phyloP scores from a whole-genome alignment of 2,329 filamentous ascomycete genomes.

The Fusarium longipes region DNA sequence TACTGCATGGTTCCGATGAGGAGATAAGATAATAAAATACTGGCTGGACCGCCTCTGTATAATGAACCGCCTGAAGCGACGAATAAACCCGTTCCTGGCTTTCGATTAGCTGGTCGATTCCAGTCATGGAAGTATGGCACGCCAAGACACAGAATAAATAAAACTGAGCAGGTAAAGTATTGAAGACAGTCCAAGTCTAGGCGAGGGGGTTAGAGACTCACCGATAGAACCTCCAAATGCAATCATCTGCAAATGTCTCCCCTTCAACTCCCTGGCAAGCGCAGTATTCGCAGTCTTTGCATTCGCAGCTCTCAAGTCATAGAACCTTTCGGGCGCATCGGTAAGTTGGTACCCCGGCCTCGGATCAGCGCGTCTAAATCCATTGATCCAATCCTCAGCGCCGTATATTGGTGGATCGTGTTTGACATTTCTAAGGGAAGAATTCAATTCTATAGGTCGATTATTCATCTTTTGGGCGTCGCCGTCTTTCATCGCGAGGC shows the following conservation, averaged over 20 bases:
- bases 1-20: slow-evolving; percentile 90
- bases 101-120: neutral
- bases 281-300: slow-evolving; percentile 81
- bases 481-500: slow-evolving; percentile 39
- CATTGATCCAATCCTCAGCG: slow-evolving; percentile 13
- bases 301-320: slow-evolving; percentile 68
- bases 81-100: slow-evolving; percentile 80
- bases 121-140: neutral
- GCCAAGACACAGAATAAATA: neutral
- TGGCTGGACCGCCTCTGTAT: slow-evolving; percentile 80
- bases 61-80: slow-evolving; percentile 82
- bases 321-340: slow-evolving; percentile 57
- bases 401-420: neutral
- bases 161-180: neutral
- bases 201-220: slow-evolving; percentile 48
- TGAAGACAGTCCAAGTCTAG: too few relatives aligned
- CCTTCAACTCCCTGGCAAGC: slow-evolving; percentile 81
- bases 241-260: slow-evolving; percentile 95
- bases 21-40: slow-evolving; percentile 78
- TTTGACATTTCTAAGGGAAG: slow-evolving; percentile 15
- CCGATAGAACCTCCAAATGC: slow-evolving; percentile 93
- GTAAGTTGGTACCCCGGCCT: slow-evolving; percentile 32
- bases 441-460: slow-evolving; percentile 8
- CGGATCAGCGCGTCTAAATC: slow-evolving; percentile 39
- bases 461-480: slow-evolving; percentile 1